phyloP scores from a whole-genome alignment of 2,329 filamentous ascomycete species.

The Colletotrichum sp. region DNA sequence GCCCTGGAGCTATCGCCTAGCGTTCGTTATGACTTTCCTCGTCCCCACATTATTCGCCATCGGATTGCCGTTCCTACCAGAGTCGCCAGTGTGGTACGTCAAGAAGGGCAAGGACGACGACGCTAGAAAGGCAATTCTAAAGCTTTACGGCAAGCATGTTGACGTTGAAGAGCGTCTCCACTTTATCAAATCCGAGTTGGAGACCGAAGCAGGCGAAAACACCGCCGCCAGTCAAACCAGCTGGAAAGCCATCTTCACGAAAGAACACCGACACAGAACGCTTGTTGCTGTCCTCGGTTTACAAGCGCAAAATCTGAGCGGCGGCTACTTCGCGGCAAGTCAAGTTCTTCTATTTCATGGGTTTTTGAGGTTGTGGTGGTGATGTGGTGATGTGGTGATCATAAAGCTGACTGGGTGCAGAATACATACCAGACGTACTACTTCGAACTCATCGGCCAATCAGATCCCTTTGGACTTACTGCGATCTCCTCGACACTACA shows the following conservation, averaged over 20 bases:
- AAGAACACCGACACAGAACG: constrained; percentile 28
- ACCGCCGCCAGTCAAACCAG: constrained; percentile 29
- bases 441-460: constrained; percentile 33
- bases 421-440: constrained; percentile 34
- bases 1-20: constrained; percentile 29
- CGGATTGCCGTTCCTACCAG: constrained; percentile 28
- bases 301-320: constrained; percentile 29
- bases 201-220: constrained; percentile 26
- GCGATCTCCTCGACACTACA: constrained; percentile 26
- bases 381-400: too few species aligned
- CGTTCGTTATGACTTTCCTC: constrained; percentile 32
- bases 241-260: constrained; percentile 33
- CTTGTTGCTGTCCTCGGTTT: constrained; percentile 29
- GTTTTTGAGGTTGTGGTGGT: background rate
- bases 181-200: constrained; percentile 30
- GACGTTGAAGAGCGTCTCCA: constrained; percentile 27
- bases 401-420: background rate
- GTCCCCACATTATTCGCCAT: constrained; percentile 28
- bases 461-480: constrained; percentile 31
- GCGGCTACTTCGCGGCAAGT: constrained; percentile 28
- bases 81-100: constrained; percentile 32
- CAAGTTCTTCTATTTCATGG: accelerated
- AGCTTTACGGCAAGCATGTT: constrained; percentile 24
- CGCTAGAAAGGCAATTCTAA: constrained; percentile 29
- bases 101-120: constrained; percentile 31